phyloP scores from a whole-genome alignment of 2,329 filamentous ascomycete species.

The Exophiala sp. region DNA sequence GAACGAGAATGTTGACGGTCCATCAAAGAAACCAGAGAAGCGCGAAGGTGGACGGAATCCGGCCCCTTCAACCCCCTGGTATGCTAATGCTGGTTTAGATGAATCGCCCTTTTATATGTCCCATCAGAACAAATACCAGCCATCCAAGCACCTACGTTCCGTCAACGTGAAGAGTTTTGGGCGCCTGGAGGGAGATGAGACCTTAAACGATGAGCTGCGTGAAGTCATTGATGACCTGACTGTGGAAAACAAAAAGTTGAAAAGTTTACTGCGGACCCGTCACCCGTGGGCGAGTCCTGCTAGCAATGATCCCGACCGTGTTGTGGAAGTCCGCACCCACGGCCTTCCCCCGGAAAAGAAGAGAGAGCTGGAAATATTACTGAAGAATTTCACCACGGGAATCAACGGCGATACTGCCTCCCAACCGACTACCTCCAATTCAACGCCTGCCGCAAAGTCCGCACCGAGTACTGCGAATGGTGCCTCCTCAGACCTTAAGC shows the following conservation, averaged over 20 bases:
- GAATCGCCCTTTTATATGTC: conserved; percentile 36
- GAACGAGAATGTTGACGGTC: conserved; percentile 21
- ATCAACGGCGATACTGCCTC: conserved; percentile 16
- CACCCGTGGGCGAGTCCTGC: conserved; percentile 47
- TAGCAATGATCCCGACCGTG: conserved; percentile 64
- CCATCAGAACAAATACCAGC: conserved; percentile 23
- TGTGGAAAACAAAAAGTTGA: conserved; percentile 72
- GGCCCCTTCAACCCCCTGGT: background rate
- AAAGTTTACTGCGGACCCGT: conserved; percentile 64
- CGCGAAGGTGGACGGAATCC: conserved; percentile 5
- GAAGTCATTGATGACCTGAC: conserved; percentile 85
- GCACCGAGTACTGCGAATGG: conserved; percentile 3
- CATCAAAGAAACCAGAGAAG: conserved; percentile 2
- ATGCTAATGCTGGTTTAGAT: conserved; percentile 27
- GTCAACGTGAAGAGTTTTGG: conserved; percentile 27
- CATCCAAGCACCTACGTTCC: conserved; percentile 16
- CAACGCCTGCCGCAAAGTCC: conserved; percentile 11
- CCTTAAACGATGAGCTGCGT: conserved; percentile 67
- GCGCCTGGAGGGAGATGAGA: conserved; percentile 37
- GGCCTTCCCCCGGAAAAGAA: conserved; percentile 66
- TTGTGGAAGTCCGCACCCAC: conserved; percentile 79
- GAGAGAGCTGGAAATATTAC: conserved; percentile 65
- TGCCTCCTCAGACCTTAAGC: background rate
- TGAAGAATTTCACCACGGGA: conserved; percentile 55
- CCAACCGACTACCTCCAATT: conserved; percentile 7